Percentiles rank a stretch among this genome's conserved stretches.
Conservation (phyloP, 2,329 filamentous ascomycete species). For the Colletotrichum agaves region DNA sequence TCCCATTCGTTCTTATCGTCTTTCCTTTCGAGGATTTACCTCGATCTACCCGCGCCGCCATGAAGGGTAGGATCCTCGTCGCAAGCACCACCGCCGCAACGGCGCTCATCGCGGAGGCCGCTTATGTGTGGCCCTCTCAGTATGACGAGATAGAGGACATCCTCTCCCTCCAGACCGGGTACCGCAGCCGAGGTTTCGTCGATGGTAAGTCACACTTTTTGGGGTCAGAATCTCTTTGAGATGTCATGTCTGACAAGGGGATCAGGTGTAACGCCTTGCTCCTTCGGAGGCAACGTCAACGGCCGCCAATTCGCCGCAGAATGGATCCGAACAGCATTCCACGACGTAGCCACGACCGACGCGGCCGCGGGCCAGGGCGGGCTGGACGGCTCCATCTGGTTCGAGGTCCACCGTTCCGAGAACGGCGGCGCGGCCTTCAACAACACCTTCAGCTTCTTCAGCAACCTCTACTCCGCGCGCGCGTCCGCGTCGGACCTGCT, state of each 20-base stretch:
- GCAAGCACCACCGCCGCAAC: constrained; percentile 2
- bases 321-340: constrained; percentile 47
- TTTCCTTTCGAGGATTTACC: background rate
- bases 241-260: background rate
- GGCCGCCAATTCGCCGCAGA: constrained; percentile 45
- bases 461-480: constrained; percentile 40
- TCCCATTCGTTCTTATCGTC: background rate
- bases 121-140: constrained; percentile 40
- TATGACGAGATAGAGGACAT: constrained; percentile 41
- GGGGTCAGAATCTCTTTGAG: background rate
- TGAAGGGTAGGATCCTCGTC: constrained; percentile 6
- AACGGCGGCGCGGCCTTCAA: constrained; percentile 46
- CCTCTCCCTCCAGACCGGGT: constrained; percentile 39
- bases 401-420: constrained; percentile 44
- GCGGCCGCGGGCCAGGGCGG: constrained; percentile 43
- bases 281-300: constrained; percentile 38
- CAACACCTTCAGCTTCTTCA: constrained; percentile 43
- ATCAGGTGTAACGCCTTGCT: constrained; percentile 38
- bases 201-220: constrained; percentile 37
- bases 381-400: constrained; percentile 47
- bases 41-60: background rate
- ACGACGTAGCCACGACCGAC: constrained; percentile 46
- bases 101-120: constrained; percentile 2
- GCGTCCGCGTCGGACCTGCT: constrained; percentile 45
- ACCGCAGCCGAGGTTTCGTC: constrained; percentile 39